Conservation (phyloP, 2,329 filamentous ascomycete species). For the Trichoderma koningii region DNA sequence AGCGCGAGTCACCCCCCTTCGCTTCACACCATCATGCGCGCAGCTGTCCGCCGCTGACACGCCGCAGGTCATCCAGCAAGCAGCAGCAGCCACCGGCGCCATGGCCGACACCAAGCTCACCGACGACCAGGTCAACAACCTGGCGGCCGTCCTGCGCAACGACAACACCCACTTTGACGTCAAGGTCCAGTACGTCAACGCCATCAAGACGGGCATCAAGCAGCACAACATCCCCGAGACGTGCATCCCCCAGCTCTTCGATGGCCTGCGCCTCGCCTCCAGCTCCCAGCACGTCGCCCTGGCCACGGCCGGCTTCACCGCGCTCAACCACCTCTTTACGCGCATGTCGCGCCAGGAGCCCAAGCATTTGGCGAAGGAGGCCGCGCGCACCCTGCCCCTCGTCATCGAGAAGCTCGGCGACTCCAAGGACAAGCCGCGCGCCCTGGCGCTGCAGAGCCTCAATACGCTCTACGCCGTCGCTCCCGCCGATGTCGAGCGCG, state of each 20-base stretch:
- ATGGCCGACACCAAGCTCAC: slow-evolving; percentile 60
- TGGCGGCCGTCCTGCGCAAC: slow-evolving; percentile 56
- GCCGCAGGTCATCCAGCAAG: not conserved
- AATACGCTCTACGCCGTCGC: slow-evolving; percentile 73
- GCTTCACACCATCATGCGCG: not conserved
- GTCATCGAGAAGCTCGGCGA: slow-evolving; percentile 86
- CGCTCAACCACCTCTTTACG: slow-evolving; percentile 83
- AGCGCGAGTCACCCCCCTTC: not conserved
- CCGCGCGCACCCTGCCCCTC: slow-evolving; percentile 69
- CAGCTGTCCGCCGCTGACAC: not conserved
- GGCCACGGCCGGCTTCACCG: slow-evolving; percentile 81
- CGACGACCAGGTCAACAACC: slow-evolving; percentile 59
- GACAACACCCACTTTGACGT: slow-evolving; percentile 69
- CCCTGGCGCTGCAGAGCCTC: slow-evolving; percentile 72
- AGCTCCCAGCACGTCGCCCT: slow-evolving; percentile 75
- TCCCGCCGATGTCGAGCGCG: slow-evolving; percentile 73
- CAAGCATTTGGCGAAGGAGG: slow-evolving; percentile 69
- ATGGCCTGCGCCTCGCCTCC: slow-evolving; percentile 75
- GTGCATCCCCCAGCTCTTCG: slow-evolving; percentile 73
- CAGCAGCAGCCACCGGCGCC: slow-evolving; percentile 23
- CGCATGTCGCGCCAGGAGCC: slow-evolving; percentile 83
- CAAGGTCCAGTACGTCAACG: slow-evolving; percentile 71
- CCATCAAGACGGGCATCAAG: slow-evolving; percentile 85
- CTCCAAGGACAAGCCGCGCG: slow-evolving; percentile 79
- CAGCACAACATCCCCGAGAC: slow-evolving; percentile 84